Evolutionary conservation across 2,329 filamentous ascomycete genomes (phyloP).

Genomic region (Coccinonectria pachysandricola): DNA sequence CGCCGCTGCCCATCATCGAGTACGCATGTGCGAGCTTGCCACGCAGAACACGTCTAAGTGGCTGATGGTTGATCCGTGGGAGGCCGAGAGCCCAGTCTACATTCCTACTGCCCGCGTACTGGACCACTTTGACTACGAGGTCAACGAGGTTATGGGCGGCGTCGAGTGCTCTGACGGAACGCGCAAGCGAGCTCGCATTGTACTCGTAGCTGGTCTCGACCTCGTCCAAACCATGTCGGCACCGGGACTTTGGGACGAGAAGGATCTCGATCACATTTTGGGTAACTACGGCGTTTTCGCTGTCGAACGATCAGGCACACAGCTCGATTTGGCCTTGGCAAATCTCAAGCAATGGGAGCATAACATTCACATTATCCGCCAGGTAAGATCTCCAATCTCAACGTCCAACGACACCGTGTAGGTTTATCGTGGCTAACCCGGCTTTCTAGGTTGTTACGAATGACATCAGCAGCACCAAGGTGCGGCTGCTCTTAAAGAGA

Average conservation of each 20-base stretch:
- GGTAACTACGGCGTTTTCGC: conserved; percentile 76
- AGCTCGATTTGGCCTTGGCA: conserved; percentile 80
- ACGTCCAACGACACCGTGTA: neutral
- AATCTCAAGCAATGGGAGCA: conserved; percentile 72
- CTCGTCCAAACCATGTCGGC: conserved; percentile 64
- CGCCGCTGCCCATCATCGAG: conserved; percentile 27
- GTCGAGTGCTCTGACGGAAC: conserved; percentile 58
- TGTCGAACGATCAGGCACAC: conserved; percentile 78
- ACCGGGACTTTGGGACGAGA: conserved; percentile 68
- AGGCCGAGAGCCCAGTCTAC: conserved; percentile 72
- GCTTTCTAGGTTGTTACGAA: conserved; percentile 57
- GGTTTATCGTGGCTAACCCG: conserved; percentile 6
- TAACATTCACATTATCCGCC: conserved; percentile 76
- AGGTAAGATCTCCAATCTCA: conserved; percentile 13
- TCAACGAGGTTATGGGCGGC: conserved; percentile 69
- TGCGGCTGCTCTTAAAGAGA: conserved; percentile 67
- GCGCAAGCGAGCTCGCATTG: conserved; percentile 59
- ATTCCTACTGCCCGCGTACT: conserved; percentile 81
- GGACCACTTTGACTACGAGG: conserved; percentile 84
- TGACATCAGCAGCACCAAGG: conserved; percentile 73
- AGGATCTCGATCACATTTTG: conserved; percentile 81
- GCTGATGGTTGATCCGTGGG: conserved; percentile 84
- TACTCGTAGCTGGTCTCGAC: conserved; percentile 71
- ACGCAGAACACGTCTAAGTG: conserved; percentile 60
- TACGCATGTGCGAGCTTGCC: conserved; percentile 74